These are phyloP conservation scores for Aspergillus spinulosporus DNA, from an alignment of 2,329 filamentous ascomycete genomes.

Conservation along the genomic window DNA sequence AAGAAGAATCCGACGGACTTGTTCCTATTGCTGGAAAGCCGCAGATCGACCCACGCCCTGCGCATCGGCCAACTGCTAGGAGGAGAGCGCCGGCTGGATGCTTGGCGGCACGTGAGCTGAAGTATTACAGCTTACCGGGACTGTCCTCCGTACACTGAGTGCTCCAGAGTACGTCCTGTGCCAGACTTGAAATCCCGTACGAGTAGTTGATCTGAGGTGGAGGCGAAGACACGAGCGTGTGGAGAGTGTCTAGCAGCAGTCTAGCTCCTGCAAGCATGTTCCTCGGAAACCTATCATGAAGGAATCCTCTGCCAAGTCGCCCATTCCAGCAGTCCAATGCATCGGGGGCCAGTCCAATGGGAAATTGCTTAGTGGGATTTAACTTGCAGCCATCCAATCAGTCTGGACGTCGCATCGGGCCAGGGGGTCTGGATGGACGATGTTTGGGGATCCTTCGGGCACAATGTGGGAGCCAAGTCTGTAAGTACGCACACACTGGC, in stretches of 20 bases:
- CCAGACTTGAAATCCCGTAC: background rate
- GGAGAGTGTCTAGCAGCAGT: background rate
- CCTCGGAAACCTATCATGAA: conserved; percentile 22
- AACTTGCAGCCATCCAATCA: conserved; percentile 7
- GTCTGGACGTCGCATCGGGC: background rate
- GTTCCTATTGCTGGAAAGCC: too few relatives aligned
- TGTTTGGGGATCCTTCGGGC: background rate
- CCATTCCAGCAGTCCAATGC: background rate
- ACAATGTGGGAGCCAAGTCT: background rate
- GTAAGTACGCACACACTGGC: too few relatives aligned
- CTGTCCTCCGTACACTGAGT: too few relatives aligned
- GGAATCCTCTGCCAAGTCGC: conserved; percentile 13
- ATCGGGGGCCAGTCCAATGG: conserved; percentile 5
- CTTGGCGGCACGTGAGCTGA: too few relatives aligned
- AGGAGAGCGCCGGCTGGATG: too few relatives aligned
- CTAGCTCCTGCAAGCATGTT: conserved; percentile 19
- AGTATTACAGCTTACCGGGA: too few relatives aligned
- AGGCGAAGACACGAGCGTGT: background rate
- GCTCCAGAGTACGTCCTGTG: too few relatives aligned
- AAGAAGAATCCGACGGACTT: too few relatives aligned
- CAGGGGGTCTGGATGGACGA: background rate
- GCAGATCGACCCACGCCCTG: too few relatives aligned
- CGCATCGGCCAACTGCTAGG: too few relatives aligned
- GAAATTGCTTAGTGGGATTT: background rate
- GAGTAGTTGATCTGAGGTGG: too few relatives aligned